A percentile compares a stretch with the other conserved stretches of the same genome.
These are phyloP conservation scores for Lentinula detonsa DNA, from an alignment of 768 basidiomycete species.

Conservation along the genomic window DNA sequence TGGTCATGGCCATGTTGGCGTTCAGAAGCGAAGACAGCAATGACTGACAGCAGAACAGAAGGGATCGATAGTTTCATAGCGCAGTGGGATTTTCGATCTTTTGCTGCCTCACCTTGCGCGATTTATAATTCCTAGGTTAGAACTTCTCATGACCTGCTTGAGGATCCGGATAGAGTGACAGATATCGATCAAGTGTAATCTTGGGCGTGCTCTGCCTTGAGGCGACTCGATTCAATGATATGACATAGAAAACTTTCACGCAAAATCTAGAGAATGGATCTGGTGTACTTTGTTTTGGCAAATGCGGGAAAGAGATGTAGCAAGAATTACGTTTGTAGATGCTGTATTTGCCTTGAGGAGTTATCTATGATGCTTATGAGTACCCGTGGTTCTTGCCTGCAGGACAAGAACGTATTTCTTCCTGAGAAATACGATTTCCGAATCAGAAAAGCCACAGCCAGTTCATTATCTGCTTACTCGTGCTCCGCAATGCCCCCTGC, in stretches of 20 bases:
- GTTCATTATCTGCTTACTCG: background rate
- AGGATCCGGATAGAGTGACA: background rate
- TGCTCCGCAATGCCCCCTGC: background rate
- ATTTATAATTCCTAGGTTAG: background rate
- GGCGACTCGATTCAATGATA: constrained; percentile 23
- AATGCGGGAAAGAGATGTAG: background rate
- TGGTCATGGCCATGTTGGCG: constrained; percentile 19
- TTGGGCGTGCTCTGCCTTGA: constrained; percentile 45
- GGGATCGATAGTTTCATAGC: constrained; percentile 16
- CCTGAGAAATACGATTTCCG: background rate
- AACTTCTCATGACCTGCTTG: background rate
- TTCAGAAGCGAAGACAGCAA: constrained; percentile 18
- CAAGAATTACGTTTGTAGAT: background rate
- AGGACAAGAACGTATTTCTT: background rate
- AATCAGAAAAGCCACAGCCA: background rate
- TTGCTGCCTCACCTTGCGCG: background rate
- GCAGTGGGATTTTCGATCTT: background rate
- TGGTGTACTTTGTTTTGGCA: background rate
- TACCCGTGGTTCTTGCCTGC: background rate
- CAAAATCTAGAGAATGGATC: background rate
- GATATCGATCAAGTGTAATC: background rate
- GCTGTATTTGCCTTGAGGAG: constrained; percentile 1
- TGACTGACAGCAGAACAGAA: constrained; percentile 17
- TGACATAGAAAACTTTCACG: background rate
- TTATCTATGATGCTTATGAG: background rate